Conservation (phyloP, 352 stramenopile species). For the Discostella stelligera region DNA sequence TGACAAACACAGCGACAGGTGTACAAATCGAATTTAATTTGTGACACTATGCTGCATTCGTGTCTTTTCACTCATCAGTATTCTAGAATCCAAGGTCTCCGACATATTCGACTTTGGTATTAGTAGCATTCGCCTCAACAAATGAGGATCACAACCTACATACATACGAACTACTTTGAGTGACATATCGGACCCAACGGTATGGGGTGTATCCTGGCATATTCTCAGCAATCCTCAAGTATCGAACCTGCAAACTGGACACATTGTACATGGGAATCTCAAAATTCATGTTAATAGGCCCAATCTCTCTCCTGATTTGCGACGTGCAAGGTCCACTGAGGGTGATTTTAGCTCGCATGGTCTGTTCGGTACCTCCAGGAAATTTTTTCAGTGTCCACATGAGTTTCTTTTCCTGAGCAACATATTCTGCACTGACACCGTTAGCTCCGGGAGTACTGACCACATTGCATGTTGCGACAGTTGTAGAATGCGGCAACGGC, state of each 20-base stretch:
- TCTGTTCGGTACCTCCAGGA: constrained; percentile 91
- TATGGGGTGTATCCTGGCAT: constrained; percentile 98
- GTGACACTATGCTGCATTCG: not conserved
- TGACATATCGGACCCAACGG: constrained; percentile 99
- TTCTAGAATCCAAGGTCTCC: not conserved
- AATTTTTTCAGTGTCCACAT: constrained; percentile 96
- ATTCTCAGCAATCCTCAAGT: constrained; percentile 96
- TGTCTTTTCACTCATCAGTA: not conserved
- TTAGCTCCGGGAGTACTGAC: constrained; percentile 63
- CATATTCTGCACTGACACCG: constrained; percentile 90
- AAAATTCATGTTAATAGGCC: constrained; percentile 97
- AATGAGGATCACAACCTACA: constrained; percentile 88
- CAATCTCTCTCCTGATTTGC: constrained; percentile 90
- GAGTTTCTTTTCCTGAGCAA: constrained; percentile 92
- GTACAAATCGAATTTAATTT: not conserved
- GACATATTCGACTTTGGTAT: constrained; percentile 3
- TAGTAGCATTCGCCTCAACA: constrained; percentile 11
- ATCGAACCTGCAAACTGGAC: constrained; percentile 96
- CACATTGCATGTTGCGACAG: constrained; percentile 79
- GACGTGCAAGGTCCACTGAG: constrained; percentile 71
- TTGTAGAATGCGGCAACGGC: constrained; percentile 88
- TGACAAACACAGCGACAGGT: not conserved
- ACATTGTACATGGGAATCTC: constrained; percentile 99
- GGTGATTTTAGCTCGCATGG: constrained; percentile 89
- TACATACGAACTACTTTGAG: constrained; percentile 96